Percentiles rank a stretch among this genome's conserved stretches.
These are phyloP conservation scores for Solanum gandarillasii DNA, from an alignment of 257 asterid species.

Conservation along the genomic window DNA sequence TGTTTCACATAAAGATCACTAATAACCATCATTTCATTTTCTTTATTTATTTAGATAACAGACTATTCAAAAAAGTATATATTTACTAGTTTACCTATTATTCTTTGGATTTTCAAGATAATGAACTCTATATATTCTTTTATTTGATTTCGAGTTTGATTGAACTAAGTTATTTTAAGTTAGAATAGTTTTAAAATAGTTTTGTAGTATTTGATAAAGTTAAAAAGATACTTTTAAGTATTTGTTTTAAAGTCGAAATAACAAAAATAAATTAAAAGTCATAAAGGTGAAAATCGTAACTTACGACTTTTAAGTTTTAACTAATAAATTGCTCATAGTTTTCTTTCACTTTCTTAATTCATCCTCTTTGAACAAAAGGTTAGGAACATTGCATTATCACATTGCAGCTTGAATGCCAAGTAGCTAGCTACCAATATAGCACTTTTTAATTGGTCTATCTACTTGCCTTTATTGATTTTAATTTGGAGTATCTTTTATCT, in stretches of 20 bases:
- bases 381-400: background rate
- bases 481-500: background rate
- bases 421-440: background rate
- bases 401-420: background rate
- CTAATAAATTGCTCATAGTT: background rate
- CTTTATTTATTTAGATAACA: background rate
- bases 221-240: no score
- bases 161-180: no score
- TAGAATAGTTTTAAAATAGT: no score
- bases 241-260: no score
- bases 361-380: background rate
- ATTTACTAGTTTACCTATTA: background rate
- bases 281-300: background rate
- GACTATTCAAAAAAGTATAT: background rate
- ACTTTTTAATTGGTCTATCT: background rate
- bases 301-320: no score
- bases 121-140: background rate
- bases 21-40: background rate
- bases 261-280: no score
- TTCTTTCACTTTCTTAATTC: background rate
- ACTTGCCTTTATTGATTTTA: background rate
- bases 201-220: background rate
- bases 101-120: background rate
- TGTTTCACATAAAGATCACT: conserved; percentile 1
- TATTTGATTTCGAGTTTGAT: background rate